Evolutionary conservation across 495 filamentous ascomycete species (phyloP), one percentile per base, ranked within the genome.

Genomic region (Penicillium cosmopolitanum): DNA sequence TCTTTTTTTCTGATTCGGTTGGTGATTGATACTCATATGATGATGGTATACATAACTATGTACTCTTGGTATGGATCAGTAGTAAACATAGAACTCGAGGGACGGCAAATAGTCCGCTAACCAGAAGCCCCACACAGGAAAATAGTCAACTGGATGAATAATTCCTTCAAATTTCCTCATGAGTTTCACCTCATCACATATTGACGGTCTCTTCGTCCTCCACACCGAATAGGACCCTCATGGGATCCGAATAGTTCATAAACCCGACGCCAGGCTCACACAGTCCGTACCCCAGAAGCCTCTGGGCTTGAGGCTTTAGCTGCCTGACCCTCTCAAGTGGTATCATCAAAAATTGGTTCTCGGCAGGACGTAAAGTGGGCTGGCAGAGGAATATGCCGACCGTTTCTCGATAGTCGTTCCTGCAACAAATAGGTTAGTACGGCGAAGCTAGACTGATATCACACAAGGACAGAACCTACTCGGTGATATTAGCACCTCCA

Each of bases 281-380:
- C 13, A 65, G 23, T 33, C 69, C 70, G 44, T 69, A 73, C 2
- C 69, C 69, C 5, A 71, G 53, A 42, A 73, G 47, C 28, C 55
- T 58, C 36, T 64, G 68, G 31, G 67, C 62, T 50, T 68, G 62
- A 15, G 62, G 60, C 48, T 63, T 71, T 61, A 73, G 60, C 40
- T 62, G 46, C 21, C 59, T 54, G 5, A 63, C 70, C 31, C 73
- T 69, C 38, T 67, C 75, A 19, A 73, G 58, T 46, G 72, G 70
- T 9, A 73, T 57, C 51, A 70, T 68, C 36, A 76, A 56, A 61
- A 73, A 75, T 55, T 74, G 70, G 38, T 76, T 76, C 54, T 76
- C 73, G 23, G 73, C 72, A 31, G 67, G 58, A 16, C 73, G 65
- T n/a, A 73, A 21, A 8, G 59, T 75, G 1, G 72, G 72, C 38